Base-by-base conservation (phyloP, 805 yeast genomes). In the Nakazawaea ernobii region DNA sequence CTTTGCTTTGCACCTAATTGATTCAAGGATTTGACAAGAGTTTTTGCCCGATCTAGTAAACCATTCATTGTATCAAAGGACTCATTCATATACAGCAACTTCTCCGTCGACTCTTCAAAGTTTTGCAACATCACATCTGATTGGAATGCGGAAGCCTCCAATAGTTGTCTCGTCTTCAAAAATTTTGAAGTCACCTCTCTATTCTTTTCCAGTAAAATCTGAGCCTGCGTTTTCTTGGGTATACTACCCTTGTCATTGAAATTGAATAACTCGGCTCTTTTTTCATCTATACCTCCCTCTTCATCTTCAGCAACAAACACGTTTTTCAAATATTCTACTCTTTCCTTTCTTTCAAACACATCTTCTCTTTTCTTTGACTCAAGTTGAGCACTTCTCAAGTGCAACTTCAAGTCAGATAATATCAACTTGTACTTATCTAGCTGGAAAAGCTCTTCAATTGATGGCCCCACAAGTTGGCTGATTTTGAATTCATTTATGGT, bases 1-100 rank as follows among this genome's bases (percentile, higher is more conserved):
- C 75, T 68, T 52, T 78, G 82, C 4, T 65, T 60, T 45, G 68
- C 64, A 53, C 78, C 79, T 45, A 78, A 74, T 53, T 72, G 74
- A 51, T 77, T 80, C 37, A 78, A 77, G 42, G 73, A 68, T 52
- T 66, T 68, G 36, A 78, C 80, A 36, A 78, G 66, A 24, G 68
- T 67, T 40, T 66, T 68, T 0, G 80, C 73, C 45, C 63, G 69
- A 42, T 60, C 54, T 33, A 78, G 57, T 7, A 77, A 56, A 35
- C 63, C 66, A 20, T 66, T 68, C 56, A 77, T 73, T 41, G 63
- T 62, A 15, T 61, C 63, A 53, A 74, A 69, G 43, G 70, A 68
- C 11, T 68, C 67, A 46, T 77, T 70, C 47, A 77, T 61, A 8
- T 58, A 53, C 10, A 60, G 47, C 47, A 78, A 59, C 35, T 71